Conservation (phyloP, 2,329 filamentous ascomycete species). For the Fusarium veterinarium region DNA sequence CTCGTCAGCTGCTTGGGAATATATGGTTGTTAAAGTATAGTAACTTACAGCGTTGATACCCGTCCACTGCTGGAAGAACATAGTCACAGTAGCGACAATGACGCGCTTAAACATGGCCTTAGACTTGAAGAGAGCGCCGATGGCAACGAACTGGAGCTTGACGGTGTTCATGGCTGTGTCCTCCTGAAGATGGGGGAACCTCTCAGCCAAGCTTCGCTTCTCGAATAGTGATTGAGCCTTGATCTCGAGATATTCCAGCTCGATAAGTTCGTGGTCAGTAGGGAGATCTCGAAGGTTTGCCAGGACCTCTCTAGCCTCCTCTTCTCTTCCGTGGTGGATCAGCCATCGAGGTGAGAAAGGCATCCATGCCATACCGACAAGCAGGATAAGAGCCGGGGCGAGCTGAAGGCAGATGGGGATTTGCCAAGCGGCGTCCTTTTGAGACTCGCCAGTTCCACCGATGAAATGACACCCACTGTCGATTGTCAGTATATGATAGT, state of each 20-base stretch:
- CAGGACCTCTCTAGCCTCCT: conserved; percentile 72
- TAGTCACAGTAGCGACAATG: conserved; percentile 70
- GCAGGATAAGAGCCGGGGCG: conserved; percentile 72
- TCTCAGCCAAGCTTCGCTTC: conserved; percentile 56
- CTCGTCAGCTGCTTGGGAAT: background rate
- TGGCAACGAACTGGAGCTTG: conserved; percentile 76
- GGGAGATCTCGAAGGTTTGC: conserved; percentile 70
- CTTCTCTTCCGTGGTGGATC: conserved; percentile 74
- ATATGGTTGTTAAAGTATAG: too few species aligned
- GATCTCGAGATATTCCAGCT: conserved; percentile 85
- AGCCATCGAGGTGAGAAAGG: conserved; percentile 84
- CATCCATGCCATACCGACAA: conserved; percentile 81
- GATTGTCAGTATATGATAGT: background rate
- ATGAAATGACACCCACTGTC: conserved; percentile 71
- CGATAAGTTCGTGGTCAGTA: conserved; percentile 71
- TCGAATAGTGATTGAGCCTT: conserved; percentile 83
- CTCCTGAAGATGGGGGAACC: conserved; percentile 7
- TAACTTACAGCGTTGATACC: conserved; percentile 64
- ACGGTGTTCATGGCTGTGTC: conserved; percentile 60
- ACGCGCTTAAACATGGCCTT: conserved; percentile 75
- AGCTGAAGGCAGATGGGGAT: conserved; percentile 79
- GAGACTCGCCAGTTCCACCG: conserved; percentile 62
- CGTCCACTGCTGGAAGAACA: conserved; percentile 66
- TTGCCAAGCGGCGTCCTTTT: conserved; percentile 78
- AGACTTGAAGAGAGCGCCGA: conserved; percentile 71